Percentiles rank a stretch among this genome's conserved stretches.
These are phyloP conservation scores for Achaetomium macrosporum DNA, from an alignment of 2,329 filamentous ascomycete genomes.

Conservation along the genomic window DNA sequence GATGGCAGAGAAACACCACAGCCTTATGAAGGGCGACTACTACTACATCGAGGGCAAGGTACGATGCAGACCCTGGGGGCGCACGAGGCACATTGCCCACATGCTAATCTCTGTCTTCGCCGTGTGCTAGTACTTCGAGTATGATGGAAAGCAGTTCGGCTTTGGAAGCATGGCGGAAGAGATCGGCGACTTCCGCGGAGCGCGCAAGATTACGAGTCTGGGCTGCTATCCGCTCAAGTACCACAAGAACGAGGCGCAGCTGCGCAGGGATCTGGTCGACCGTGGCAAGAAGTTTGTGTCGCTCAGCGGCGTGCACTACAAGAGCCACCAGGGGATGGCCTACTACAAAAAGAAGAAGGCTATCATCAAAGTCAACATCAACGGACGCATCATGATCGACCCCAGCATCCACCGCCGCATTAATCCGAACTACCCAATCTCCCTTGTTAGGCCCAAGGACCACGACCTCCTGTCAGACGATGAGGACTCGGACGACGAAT, in stretches of 20 bases:
- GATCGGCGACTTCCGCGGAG: conserved; percentile 70
- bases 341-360: conserved; percentile 76
- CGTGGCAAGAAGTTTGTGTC: conserved; percentile 79
- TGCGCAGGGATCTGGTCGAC: conserved; percentile 64
- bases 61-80: conserved; percentile 7
- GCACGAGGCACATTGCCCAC: not conserved
- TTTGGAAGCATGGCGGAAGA: conserved; percentile 65
- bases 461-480: conserved; percentile 52
- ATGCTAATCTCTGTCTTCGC: not conserved
- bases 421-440: conserved; percentile 79
- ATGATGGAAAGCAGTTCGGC: conserved; percentile 80
- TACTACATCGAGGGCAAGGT: conserved; percentile 67
- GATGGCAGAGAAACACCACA: conserved; percentile 62
- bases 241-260: conserved; percentile 62
- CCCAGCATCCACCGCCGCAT: conserved; percentile 74
- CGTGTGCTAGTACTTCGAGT: conserved; percentile 63
- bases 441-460: conserved; percentile 66
- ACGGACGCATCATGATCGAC: conserved; percentile 84
- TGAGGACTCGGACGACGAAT: conserved; percentile 41
- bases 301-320: conserved; percentile 78
- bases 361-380: conserved; percentile 74
- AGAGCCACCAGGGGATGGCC: conserved; percentile 74
- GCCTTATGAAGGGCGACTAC: conserved; percentile 65
- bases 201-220: conserved; percentile 74
- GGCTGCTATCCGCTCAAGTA: conserved; percentile 72